Evolutionary conservation across 164 flowering plant species (phyloP).

Genomic region (Chimonanthus praecox): DNA sequence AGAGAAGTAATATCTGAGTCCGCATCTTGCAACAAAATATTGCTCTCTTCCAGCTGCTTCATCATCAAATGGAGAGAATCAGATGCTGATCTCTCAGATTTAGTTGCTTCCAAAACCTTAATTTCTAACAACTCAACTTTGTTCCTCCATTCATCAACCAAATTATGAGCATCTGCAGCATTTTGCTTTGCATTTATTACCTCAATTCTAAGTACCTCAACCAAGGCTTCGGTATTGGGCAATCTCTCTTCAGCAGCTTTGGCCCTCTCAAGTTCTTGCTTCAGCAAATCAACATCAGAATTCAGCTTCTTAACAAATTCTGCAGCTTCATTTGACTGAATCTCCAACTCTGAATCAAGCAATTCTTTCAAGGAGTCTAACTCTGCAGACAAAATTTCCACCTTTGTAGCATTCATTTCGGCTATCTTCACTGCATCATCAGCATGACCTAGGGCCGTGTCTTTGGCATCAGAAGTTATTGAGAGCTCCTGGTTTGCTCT

Average conservation of each 20-base stretch:
- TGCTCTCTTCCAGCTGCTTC: slow-evolving; percentile 68
- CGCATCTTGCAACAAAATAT: slow-evolving; percentile 56
- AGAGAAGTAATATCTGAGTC: slow-evolving; percentile 64
- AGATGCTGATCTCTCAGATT: slow-evolving; percentile 64
- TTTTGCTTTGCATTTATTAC: slow-evolving; percentile 71
- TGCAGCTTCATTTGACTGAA: slow-evolving; percentile 37
- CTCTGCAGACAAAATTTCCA: slow-evolving; percentile 61
- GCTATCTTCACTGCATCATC: slow-evolving; percentile 89
- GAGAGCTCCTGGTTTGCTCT: slow-evolving; percentile 64
- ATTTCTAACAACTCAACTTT: slow-evolving; percentile 51
- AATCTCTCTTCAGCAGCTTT: slow-evolving; percentile 14
- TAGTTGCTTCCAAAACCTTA: slow-evolving; percentile 44
- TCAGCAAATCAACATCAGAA: slow-evolving; percentile 52
- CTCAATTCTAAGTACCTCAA: slow-evolving; percentile 48
- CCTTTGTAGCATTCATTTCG: slow-evolving; percentile 73
- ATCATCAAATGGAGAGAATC: slow-evolving; percentile 58
- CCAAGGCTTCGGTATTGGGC: slow-evolving; percentile 13
- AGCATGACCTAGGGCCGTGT: slow-evolving; percentile 71
- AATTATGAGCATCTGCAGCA: slow-evolving; percentile 56
- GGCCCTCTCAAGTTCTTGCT: slow-evolving; percentile 30
- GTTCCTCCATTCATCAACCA: slow-evolving; percentile 54
- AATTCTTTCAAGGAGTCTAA: slow-evolving; percentile 48
- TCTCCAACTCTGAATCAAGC: slow-evolving; percentile 57
- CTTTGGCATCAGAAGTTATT: slow-evolving; percentile 66
- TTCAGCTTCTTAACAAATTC: slow-evolving; percentile 38